These are phyloP conservation scores for Sphaerostilbella broomeana DNA, from an alignment of 2,329 filamentous ascomycete genomes.

Conservation along the genomic window DNA sequence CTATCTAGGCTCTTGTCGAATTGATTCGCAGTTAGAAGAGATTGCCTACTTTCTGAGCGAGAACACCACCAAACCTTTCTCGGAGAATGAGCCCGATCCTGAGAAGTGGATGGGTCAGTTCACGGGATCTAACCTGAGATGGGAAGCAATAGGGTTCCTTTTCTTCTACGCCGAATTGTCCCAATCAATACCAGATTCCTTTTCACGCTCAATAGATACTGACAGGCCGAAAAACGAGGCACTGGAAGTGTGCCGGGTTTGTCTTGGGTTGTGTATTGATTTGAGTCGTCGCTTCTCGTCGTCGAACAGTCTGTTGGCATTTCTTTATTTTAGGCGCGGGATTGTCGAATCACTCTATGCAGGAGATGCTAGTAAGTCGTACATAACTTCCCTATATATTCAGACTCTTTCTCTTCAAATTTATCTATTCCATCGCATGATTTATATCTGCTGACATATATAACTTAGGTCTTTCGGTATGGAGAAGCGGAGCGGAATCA, in stretches of 20 bases:
- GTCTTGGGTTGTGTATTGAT: conserved; percentile 13
- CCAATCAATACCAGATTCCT: not conserved
- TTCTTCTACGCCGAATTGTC: conserved; percentile 16
- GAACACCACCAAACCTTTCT: conserved; percentile 32
- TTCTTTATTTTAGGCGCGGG: conserved; percentile 28
- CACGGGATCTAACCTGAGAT: conserved; percentile 31
- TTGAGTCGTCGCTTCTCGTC: conserved; percentile 18
- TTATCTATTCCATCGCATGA: too few species aligned
- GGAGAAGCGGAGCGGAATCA: conserved; percentile 32
- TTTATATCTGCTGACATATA: too few species aligned
- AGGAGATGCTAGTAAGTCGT: conserved; percentile 35
- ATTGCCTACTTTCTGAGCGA: conserved; percentile 30
- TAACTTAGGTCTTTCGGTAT: conserved; percentile 32
- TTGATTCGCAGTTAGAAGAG: conserved; percentile 28
- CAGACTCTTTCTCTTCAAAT: too few species aligned
- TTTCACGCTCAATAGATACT: not conserved
- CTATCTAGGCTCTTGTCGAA: conserved; percentile 18
- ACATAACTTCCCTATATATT: too few species aligned
- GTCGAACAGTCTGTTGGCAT: conserved; percentile 34
- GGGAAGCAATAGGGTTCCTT: conserved; percentile 38
- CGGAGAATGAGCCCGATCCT: conserved; percentile 28
- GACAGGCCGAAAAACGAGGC: conserved; percentile 1
- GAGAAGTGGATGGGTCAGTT: conserved; percentile 35
- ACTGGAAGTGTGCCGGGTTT: conserved; percentile 10
- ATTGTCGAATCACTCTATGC: conserved; percentile 32